Percentiles rank a stretch among this genome's conserved stretches.
phyloP scores from a whole-genome alignment of 495 filamentous ascomycete species.

The Venustampulla echinocandica region DNA sequence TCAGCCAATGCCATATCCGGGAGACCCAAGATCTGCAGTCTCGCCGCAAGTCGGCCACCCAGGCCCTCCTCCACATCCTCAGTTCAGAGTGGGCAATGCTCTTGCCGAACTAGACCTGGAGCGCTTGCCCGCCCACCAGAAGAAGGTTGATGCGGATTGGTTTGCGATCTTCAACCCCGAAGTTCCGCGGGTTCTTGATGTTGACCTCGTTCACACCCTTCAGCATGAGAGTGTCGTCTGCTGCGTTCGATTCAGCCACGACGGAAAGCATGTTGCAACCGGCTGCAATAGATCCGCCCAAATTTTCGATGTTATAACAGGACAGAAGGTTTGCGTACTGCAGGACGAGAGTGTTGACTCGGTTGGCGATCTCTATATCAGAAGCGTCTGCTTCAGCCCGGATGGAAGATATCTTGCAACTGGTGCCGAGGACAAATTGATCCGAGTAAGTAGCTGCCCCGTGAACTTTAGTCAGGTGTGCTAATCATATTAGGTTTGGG shows the following conservation, averaged over 20 bases:
- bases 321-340: slow-evolving; percentile 67
- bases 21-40: slow-evolving; percentile 51
- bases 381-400: slow-evolving; percentile 88
- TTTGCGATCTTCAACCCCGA: slow-evolving; percentile 84
- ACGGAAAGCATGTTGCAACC: slow-evolving; percentile 82
- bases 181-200: slow-evolving; percentile 74
- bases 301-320: slow-evolving; percentile 77
- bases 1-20: slow-evolving; percentile 68
- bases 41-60: slow-evolving; percentile 86
- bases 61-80: slow-evolving; percentile 52
- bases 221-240: slow-evolving; percentile 84
- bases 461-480: slow-evolving; percentile 6
- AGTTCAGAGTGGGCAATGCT: slow-evolving; percentile 61
- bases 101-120: slow-evolving; percentile 84
- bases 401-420: slow-evolving; percentile 85
- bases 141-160: slow-evolving; percentile 79
- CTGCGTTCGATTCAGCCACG: slow-evolving; percentile 82
- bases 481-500: slow-evolving; percentile 61
- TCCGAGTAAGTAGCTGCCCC: slow-evolving; percentile 53
- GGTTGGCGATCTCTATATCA: slow-evolving; percentile 78
- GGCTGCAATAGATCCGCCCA: slow-evolving; percentile 85
- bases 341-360: slow-evolving; percentile 80
- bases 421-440: slow-evolving; percentile 85
- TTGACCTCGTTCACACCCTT: slow-evolving; percentile 80
- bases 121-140: slow-evolving; percentile 68